phyloP scores from a whole-genome alignment of 768 basidiomycete genomes.

The Postia placenta region DNA sequence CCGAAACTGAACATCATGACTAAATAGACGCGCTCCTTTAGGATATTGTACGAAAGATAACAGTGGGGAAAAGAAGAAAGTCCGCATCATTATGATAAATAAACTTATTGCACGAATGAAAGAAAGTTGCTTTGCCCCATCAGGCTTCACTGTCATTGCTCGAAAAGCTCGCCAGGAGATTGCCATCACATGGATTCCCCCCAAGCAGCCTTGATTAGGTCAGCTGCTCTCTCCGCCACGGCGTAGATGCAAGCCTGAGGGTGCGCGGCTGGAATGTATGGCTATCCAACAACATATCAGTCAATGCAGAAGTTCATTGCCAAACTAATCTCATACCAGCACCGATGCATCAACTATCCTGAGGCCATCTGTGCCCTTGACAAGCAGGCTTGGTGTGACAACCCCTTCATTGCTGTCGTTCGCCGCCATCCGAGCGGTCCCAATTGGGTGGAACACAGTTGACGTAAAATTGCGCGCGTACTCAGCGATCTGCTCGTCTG shows the following conservation, averaged over 20 bases:
- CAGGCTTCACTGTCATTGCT: background rate
- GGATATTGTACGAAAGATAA: too few relatives aligned
- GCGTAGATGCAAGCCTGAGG: constrained; percentile 15
- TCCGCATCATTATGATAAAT: too few relatives aligned
- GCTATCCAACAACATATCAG: constrained; percentile 4
- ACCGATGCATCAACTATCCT: constrained; percentile 23
- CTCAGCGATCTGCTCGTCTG: constrained; percentile 14
- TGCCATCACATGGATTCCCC: too few relatives aligned
- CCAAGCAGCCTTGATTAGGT: constrained; percentile 16
- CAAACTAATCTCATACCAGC: constrained; percentile 6
- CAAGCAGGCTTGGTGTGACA: constrained; percentile 34
- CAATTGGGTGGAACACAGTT: constrained; percentile 19
- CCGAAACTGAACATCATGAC: too few relatives aligned
- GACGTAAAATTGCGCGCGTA: constrained; percentile 12
- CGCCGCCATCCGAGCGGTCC: constrained; percentile 38
- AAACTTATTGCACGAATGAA: too few relatives aligned
- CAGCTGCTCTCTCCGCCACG: constrained; percentile 20
- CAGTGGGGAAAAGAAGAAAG: too few relatives aligned
- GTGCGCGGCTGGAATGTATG: constrained; percentile 16
- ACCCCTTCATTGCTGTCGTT: constrained; percentile 19
- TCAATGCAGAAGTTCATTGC: background rate
- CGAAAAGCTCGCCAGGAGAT: too few relatives aligned
- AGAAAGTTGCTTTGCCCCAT: background rate
- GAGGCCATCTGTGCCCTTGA: constrained; percentile 38
- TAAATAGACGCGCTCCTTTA: too few relatives aligned